A percentile compares a stretch with the other conserved stretches of the same genome.
phyloP scores from a whole-genome alignment of 2,329 filamentous ascomycete genomes.

The Colletotrichum sp. region DNA sequence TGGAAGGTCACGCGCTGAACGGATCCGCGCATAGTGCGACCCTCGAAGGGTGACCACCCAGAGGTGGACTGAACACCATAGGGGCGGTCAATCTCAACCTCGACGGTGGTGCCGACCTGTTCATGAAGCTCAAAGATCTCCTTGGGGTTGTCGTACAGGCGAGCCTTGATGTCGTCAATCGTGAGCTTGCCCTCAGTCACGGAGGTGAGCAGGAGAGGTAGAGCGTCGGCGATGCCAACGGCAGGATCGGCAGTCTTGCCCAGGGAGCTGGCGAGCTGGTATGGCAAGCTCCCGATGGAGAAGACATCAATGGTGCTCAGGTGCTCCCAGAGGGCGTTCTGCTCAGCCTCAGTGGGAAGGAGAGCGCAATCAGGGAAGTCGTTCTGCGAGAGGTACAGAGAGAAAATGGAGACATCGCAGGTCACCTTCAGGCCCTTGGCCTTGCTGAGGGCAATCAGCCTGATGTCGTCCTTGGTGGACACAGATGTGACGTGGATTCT shows the following conservation, averaged over 20 bases:
- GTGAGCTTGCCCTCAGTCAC: slow-evolving; percentile 76
- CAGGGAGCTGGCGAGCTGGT: slow-evolving; percentile 68
- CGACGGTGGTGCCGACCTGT: slow-evolving; percentile 73
- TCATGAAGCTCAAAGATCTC: slow-evolving; percentile 84
- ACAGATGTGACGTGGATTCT: slow-evolving; percentile 83
- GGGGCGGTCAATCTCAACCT: slow-evolving; percentile 77
- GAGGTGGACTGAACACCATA: slow-evolving; percentile 60
- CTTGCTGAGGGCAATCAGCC: slow-evolving; percentile 77
- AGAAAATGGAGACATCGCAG: slow-evolving; percentile 82
- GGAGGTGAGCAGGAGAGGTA: slow-evolving; percentile 77
- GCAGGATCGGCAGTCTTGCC: slow-evolving; percentile 60
- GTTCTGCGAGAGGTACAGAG: slow-evolving; percentile 74
- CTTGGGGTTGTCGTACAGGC: slow-evolving; percentile 80
- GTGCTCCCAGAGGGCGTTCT: slow-evolving; percentile 76
- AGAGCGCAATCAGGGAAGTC: slow-evolving; percentile 72
- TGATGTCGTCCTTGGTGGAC: slow-evolving; percentile 81
- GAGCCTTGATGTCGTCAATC: slow-evolving; percentile 72
- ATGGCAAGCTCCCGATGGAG: slow-evolving; percentile 79
- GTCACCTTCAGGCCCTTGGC: slow-evolving; percentile 82
- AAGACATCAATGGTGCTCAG: slow-evolving; percentile 78
- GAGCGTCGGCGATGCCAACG: slow-evolving; percentile 73
- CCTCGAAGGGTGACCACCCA: slow-evolving; percentile 75
- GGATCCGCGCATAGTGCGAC: slow-evolving; percentile 70
- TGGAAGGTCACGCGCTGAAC: slow-evolving; percentile 80
- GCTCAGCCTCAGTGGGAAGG: slow-evolving; percentile 71